phyloP scores from a whole-genome alignment of 2,329 filamentous ascomycete species.

The Fusarium sp. region DNA sequence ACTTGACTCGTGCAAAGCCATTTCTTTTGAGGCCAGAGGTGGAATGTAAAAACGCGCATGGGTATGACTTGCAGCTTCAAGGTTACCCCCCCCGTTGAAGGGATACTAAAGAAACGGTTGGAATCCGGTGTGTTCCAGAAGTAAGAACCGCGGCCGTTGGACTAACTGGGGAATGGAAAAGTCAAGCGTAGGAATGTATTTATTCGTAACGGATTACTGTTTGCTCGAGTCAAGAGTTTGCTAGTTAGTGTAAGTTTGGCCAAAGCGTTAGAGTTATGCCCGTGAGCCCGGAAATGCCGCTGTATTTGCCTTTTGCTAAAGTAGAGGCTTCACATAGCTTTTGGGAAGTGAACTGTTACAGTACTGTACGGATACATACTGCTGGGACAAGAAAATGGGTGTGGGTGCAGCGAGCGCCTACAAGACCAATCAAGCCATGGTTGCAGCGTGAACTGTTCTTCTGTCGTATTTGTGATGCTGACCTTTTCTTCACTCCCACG shows the following conservation, averaged over 20 bases:
- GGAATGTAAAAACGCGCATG: constrained; percentile 12
- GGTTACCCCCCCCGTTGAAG: not conserved
- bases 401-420: constrained; percentile 41
- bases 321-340: not conserved
- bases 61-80: constrained; percentile 25
- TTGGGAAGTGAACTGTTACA: not conserved
- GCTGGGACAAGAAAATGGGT: constrained; percentile 4
- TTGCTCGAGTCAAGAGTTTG: not conserved
- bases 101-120: constrained; percentile 13
- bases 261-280: not conserved
- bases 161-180: not conserved
- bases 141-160: not conserved
- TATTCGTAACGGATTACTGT: not conserved
- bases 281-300: not conserved
- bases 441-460: not conserved
- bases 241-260: not conserved
- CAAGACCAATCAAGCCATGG: constrained; percentile 34
- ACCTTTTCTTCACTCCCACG: constrained; percentile 22
- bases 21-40: not conserved
- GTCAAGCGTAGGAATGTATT: not conserved
- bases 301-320: not conserved
- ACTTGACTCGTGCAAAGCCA: constrained; percentile 9
- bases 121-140: constrained; percentile 32
- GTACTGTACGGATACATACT: not conserved
- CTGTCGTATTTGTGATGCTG: not conserved